These are phyloP conservation scores for Aspergillus transmontanensis DNA, from an alignment of 2,329 filamentous ascomycete genomes.

Conservation along the genomic window DNA sequence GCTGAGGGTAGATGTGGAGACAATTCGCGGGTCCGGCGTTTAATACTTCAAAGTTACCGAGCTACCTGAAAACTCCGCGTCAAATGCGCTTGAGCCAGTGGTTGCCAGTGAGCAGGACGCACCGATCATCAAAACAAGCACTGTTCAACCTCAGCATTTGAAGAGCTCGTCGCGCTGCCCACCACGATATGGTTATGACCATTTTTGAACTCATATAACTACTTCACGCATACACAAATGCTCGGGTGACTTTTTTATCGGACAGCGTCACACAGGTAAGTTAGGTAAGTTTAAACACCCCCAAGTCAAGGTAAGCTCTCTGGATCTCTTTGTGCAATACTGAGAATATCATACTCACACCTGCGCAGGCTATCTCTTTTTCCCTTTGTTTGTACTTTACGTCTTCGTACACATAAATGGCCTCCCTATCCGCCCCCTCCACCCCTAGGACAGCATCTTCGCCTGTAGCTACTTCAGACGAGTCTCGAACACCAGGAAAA, in stretches of 20 bases:
- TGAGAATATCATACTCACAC: constrained; percentile 4
- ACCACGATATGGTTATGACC: constrained; percentile 10
- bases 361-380: neutral
- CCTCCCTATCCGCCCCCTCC: constrained; percentile 42
- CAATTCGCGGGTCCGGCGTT: constrained; percentile 3
- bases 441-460: constrained; percentile 40
- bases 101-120: constrained; percentile 16
- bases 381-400: neutral
- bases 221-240: constrained; percentile 11
- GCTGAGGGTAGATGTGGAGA: constrained; percentile 20
- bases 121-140: constrained; percentile 25
- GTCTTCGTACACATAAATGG: constrained; percentile 32
- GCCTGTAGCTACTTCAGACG: constrained; percentile 30
- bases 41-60: constrained; percentile 7
- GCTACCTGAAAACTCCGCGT: constrained; percentile 23
- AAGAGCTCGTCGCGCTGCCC: neutral
- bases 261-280: constrained; percentile 14
- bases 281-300: constrained; percentile 15
- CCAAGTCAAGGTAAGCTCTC: constrained; percentile 23
- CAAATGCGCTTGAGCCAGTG: constrained; percentile 22
- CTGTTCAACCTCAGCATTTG: neutral
- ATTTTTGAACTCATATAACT: constrained; percentile 2
- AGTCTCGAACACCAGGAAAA: constrained; percentile 62
- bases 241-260: constrained; percentile 1
- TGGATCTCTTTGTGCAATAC: constrained; percentile 1